Evolutionary conservation across 805 yeast genomes (phyloP), one percentile per base, ranked within the genome.

Genomic region (Saccharomycopsis schoenii): DNA sequence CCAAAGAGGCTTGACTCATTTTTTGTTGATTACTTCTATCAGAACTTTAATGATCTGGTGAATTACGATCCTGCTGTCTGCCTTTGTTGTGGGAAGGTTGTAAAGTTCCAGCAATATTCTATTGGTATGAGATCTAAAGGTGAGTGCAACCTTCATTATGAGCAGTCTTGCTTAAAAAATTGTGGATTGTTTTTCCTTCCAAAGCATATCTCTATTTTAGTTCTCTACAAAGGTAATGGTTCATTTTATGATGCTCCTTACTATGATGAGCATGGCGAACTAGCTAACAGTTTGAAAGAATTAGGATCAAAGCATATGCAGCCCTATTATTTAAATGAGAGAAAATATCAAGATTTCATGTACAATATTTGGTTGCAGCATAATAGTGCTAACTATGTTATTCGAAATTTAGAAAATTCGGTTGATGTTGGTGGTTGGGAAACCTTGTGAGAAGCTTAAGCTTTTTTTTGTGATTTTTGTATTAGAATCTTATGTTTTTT

Each of bases 361-460:
- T 78, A 85, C 59, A 80, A 79, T 40, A 74, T 89, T 52, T 87
- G 97, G 92, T 75, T 92, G 19, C 85, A 82, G 60, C 92, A 90
- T 68, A 88, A 88, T 68, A 76, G 89, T 2, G 86, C 89, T 3
- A 89, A 89, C 66, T 77, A 79, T 55, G 84, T 92, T 40, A 91
- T 90, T 1, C 77, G 98, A 64, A 84, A 84, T 65, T 77, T 93
- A 15, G 98, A 93, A 67, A 83, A 86, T 47, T 81, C 80, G 8
- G 73, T 86, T 40, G 98, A 93, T 71, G 82, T 86, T 43, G 99
- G 99, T 9, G 99, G 99, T 0, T 93, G 99, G 99, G 94, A 88
- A 67, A 88, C 94, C 1, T 74, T 88, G 64, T 89, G 52, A 47
- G 15, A 9, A 21, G 10, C 24, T 4, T 11, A n/a, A n/a, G 1